Percentiles rank a stretch among this genome's conserved stretches.
Conservation (phyloP, 352 stramenopile genomes). For the Phytophthora lateralis region DNA sequence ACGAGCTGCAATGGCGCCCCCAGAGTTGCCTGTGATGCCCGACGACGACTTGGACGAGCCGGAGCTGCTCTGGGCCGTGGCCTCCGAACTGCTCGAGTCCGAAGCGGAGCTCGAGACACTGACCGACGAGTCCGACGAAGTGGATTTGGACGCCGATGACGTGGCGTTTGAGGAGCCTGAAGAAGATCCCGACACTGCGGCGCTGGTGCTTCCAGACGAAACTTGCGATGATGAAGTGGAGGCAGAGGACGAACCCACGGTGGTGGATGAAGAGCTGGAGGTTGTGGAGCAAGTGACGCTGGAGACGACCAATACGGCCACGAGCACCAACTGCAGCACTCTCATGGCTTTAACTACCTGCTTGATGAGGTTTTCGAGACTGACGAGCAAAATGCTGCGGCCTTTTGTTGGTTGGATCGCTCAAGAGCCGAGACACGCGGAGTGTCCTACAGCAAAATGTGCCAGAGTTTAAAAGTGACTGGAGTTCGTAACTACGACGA, state of each 20-base stretch:
- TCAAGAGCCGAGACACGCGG: background rate
- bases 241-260: background rate
- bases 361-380: background rate
- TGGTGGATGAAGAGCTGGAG: background rate
- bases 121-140: slow-evolving; percentile 15
- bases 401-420: background rate
- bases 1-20: slow-evolving; percentile 9
- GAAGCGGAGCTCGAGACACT: slow-evolving; percentile 10
- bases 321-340: background rate
- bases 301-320: background rate
- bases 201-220: background rate
- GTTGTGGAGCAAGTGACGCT: background rate
- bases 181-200: background rate
- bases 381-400: background rate
- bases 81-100: slow-evolving; percentile 8
- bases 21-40: background rate
- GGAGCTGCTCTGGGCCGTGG: slow-evolving; percentile 28
- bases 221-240: background rate
- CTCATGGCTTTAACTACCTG: background rate
- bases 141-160: slow-evolving; percentile 3
- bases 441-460: background rate
- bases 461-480: background rate
- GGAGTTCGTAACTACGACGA: background rate
- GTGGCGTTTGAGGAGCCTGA: slow-evolving; percentile 10
- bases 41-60: slow-evolving; percentile 1